phyloP scores from a whole-genome alignment of 225 moss, liverwort and hornwort species.

The Thuidium tamariscinum region DNA sequence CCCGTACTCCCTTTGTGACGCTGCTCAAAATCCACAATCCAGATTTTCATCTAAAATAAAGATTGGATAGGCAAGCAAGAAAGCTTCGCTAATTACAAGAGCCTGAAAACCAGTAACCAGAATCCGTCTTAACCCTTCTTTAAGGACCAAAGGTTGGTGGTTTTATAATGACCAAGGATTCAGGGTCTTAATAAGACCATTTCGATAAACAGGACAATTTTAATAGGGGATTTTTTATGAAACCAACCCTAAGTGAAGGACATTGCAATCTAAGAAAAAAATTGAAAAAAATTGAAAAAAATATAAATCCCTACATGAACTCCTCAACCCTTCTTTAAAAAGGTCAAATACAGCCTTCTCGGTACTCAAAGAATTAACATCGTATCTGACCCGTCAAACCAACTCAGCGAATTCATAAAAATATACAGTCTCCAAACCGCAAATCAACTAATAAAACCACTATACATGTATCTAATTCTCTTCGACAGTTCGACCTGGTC shows the following conservation, averaged over 20 bases:
- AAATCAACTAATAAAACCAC: neutral
- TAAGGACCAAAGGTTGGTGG: neutral
- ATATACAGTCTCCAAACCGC: neutral
- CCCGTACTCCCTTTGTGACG: constrained; percentile 79
- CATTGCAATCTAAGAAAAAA: neutral
- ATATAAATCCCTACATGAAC: neutral
- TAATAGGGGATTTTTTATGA: neutral
- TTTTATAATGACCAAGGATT: neutral
- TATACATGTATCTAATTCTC: neutral
- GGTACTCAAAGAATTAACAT: neutral
- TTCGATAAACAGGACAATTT: neutral
- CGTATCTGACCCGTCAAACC: neutral
- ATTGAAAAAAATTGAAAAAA: neutral
- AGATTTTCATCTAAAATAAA: neutral
- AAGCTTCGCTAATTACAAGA: neutral
- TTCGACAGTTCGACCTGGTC: neutral
- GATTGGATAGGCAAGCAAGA: neutral
- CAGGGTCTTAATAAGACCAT: neutral
- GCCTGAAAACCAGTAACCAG: neutral
- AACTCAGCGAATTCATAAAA: neutral
- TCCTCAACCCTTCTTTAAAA: neutral
- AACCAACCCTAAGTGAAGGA: too few species aligned
- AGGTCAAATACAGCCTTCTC: neutral
- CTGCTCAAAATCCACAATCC: constrained; percentile 40
- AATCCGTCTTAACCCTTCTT: neutral